phyloP scores from a whole-genome alignment of 441 rosid genomes.

The Metrosideros polymorpha region DNA sequence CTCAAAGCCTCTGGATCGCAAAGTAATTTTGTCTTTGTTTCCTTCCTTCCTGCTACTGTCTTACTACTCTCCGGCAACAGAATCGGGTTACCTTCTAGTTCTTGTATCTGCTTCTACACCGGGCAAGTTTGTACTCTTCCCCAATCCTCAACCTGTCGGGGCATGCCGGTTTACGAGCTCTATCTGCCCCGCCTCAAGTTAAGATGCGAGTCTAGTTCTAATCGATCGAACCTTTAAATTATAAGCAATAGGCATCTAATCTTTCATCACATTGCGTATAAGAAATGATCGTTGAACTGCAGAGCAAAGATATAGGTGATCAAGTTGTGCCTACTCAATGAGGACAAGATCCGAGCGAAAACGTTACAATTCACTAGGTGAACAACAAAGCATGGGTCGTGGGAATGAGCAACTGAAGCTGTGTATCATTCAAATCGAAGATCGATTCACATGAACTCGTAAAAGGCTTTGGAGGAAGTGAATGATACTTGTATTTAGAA shows the following conservation, averaged over 20 bases:
- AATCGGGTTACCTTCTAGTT: neutral
- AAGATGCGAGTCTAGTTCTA: neutral
- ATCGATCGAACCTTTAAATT: neutral
- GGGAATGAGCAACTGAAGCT: neutral
- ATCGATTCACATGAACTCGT: neutral
- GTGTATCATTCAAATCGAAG: neutral
- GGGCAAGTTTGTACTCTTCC: neutral
- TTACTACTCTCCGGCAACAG: neutral
- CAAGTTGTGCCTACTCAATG: neutral
- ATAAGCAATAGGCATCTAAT: accelerated
- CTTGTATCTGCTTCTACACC: neutral
- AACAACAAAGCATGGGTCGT: no score
- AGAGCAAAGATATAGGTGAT: neutral
- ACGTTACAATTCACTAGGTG: no score
- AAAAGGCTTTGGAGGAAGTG: neutral
- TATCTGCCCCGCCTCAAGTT: no score
- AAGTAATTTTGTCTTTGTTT: neutral
- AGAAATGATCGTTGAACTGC: neutral
- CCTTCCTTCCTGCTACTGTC: neutral
- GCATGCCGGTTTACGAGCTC: neutral
- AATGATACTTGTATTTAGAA: neutral
- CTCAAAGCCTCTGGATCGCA: neutral
- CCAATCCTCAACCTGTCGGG: neutral
- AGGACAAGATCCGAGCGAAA: neutral
- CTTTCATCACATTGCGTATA: neutral